These are phyloP conservation scores for Arthrinium puccinioides DNA, from an alignment of 2,329 filamentous ascomycete genomes.

Conservation along the genomic window DNA sequence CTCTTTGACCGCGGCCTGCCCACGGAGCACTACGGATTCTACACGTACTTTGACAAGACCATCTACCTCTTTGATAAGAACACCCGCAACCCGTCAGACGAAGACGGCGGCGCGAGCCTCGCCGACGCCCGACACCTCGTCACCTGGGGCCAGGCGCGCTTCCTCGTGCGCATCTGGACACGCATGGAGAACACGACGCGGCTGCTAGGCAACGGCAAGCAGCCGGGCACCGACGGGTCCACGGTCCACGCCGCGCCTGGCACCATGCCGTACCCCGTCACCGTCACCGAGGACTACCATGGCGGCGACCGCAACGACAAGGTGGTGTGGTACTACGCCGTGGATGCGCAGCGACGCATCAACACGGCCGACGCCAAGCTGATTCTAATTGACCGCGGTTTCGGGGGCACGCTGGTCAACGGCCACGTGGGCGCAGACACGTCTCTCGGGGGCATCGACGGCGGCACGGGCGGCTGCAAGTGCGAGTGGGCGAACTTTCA, in stretches of 20 bases:
- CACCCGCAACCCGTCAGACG: slow-evolving; percentile 33
- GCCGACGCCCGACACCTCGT: slow-evolving; percentile 47
- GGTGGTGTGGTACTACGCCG: slow-evolving; percentile 44
- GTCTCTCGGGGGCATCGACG: slow-evolving; percentile 53
- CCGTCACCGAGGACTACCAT: slow-evolving; percentile 54
- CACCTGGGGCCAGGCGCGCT: slow-evolving; percentile 53
- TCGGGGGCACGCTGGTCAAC: slow-evolving; percentile 48
- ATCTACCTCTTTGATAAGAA: slow-evolving; percentile 58
- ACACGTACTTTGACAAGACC: slow-evolving; percentile 81
- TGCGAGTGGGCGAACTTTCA: slow-evolving; percentile 54
- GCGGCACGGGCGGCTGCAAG: slow-evolving; percentile 54
- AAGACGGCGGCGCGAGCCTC: slow-evolving; percentile 46
- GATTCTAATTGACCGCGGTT: slow-evolving; percentile 40
- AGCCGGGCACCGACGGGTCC: slow-evolving; percentile 18
- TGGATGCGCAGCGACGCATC: slow-evolving; percentile 40
- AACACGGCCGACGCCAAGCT: slow-evolving; percentile 34
- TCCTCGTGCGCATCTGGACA: slow-evolving; percentile 62
- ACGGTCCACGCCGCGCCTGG: slow-evolving; percentile 34
- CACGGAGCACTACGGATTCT: slow-evolving; percentile 90
- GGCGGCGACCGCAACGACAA: slow-evolving; percentile 48
- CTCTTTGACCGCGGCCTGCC: slow-evolving; percentile 76
- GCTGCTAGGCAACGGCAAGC: slow-evolving; percentile 23
- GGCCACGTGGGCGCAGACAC: slow-evolving; percentile 32
- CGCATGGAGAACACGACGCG: slow-evolving; percentile 34
- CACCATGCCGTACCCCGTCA: slow-evolving; percentile 58